Evolutionary conservation across 768 basidiomycete species (phyloP).

Genomic region (Gloeopeniophorella convolvens): DNA sequence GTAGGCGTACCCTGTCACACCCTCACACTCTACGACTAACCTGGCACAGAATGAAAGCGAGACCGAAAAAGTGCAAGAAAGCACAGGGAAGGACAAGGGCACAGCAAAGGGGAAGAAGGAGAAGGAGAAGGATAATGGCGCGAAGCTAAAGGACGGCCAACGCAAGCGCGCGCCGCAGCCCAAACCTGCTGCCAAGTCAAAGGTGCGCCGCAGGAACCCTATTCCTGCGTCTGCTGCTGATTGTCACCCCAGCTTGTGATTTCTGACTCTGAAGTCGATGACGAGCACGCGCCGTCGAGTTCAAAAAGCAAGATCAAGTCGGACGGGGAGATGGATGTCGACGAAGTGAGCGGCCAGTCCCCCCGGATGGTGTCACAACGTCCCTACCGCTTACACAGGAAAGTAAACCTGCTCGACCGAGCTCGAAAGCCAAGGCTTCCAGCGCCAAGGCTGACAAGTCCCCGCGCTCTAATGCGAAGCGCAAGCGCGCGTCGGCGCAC

Average conservation of each 20-base stretch:
- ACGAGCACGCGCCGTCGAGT: background rate
- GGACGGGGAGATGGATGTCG: background rate
- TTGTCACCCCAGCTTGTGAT: constrained; percentile 10
- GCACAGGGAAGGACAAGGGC: no score
- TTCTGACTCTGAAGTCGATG: constrained; percentile 13
- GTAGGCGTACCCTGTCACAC: no score
- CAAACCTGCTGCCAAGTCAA: constrained; percentile 13
- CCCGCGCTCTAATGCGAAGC: background rate
- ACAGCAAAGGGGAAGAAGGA: background rate
- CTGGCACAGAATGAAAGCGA: no score
- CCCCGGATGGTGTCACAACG: background rate
- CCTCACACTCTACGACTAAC: no score
- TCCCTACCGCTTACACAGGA: background rate
- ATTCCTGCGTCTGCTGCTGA: background rate
- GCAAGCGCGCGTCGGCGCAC: background rate
- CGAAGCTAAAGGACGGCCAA: background rate
- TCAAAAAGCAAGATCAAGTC: background rate
- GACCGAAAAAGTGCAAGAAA: no score
- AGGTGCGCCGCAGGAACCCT: background rate
- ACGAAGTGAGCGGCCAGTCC: background rate
- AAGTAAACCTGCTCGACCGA: background rate
- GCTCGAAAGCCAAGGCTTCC: background rate
- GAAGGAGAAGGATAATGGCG: background rate
- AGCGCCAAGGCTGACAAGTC: background rate
- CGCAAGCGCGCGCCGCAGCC: background rate